Evolutionary conservation across 202 grass and related monocot species (phyloP).

Genomic region (Alloteropsis angusta): DNA sequence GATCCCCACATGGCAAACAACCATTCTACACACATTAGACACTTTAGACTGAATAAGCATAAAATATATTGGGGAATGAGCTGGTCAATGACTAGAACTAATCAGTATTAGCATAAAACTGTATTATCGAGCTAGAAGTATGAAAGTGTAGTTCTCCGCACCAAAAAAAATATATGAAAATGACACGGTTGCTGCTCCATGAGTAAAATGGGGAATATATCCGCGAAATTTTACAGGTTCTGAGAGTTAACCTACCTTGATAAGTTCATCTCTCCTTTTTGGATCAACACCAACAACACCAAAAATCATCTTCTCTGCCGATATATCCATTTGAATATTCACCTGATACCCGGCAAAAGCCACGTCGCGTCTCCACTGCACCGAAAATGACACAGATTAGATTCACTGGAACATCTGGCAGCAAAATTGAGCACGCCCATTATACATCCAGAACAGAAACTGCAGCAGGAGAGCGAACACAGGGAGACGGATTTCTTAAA

Average conservation of each 20-base stretch:
- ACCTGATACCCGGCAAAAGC: constrained; percentile 97
- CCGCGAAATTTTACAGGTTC: not conserved
- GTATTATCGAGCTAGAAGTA: not conserved
- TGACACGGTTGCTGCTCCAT: not conserved
- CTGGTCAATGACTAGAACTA: constrained; percentile 10
- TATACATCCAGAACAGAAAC: not conserved
- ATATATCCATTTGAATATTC: constrained; percentile 89
- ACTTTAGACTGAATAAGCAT: not conserved
- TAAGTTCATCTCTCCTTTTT: constrained; percentile 78
- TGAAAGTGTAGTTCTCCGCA: not conserved
- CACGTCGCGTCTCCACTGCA: constrained; percentile 90
- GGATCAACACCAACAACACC: constrained; percentile 75
- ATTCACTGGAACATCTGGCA: not conserved
- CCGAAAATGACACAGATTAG: not conserved
- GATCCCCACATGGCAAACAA: not conserved
- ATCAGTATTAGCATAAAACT: not conserved
- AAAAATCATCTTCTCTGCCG: constrained; percentile 81
- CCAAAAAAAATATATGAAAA: not conserved
- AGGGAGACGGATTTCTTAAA: not conserved
- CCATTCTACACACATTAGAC: not conserved
- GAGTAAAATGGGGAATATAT: not conserved
- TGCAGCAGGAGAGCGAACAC: not conserved
- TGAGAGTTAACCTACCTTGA: constrained; percentile 50
- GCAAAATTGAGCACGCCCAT: not conserved
- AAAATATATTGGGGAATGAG: not conserved